Conservation (phyloP, 768 basidiomycete genomes). For the Lactarius vividus region DNA sequence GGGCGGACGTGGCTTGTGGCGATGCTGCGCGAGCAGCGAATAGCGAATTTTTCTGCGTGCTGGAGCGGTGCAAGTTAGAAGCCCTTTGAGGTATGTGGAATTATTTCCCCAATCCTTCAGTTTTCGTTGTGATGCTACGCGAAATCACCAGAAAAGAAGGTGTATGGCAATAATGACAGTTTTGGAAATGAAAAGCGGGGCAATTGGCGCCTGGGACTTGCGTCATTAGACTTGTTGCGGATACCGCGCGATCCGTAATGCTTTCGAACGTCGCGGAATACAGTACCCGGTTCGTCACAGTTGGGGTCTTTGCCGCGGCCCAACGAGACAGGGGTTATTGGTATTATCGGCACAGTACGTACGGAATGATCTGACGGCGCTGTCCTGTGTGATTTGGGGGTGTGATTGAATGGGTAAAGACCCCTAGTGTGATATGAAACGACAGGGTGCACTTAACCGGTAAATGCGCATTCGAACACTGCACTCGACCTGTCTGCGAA, state of each 20-base stretch:
- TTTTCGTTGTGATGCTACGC: not conserved
- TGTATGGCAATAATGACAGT: not conserved
- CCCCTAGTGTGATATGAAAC: not conserved
- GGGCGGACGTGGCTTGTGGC: constrained; percentile 39
- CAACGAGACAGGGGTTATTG: not conserved
- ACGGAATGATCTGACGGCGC: not conserved
- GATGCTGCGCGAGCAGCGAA: constrained; percentile 32
- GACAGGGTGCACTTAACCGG: not conserved
- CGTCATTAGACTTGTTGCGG: not conserved
- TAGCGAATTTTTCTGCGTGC: constrained; percentile 36
- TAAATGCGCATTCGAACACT: not conserved
- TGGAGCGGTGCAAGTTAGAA: constrained; percentile 44
- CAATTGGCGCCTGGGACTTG: not conserved
- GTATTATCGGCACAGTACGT: not conserved
- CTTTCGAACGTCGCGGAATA: not conserved
- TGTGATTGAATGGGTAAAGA: not conserved
- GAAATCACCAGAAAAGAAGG: not conserved
- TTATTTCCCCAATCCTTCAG: not conserved
- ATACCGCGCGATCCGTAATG: not conserved
- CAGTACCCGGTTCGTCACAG: not conserved
- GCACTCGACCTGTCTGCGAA: not conserved
- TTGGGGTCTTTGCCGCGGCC: not conserved
- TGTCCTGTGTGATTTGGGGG: not conserved
- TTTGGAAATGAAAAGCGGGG: not conserved
- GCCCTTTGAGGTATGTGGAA: not conserved